Evolutionary conservation across 495 filamentous ascomycete species (phyloP).

Genomic region (Xylaria sp.): DNA sequence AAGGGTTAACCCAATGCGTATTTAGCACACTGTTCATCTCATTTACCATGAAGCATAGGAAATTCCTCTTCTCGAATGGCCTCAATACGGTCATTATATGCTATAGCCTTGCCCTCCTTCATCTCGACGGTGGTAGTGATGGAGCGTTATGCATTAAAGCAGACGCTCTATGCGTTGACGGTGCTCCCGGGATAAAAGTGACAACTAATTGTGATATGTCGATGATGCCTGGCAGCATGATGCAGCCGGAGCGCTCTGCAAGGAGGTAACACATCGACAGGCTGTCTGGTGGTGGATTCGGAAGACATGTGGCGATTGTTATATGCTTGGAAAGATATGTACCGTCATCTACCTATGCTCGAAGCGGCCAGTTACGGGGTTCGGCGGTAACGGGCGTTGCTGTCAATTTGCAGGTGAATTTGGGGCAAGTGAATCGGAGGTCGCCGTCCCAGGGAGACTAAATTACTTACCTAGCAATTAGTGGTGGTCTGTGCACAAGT

Average conservation of each 20-base stretch:
- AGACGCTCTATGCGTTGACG: not conserved
- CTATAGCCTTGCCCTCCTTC: conserved; percentile 35
- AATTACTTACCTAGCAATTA: not conserved
- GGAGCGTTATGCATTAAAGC: conserved; percentile 30
- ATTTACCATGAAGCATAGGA: conserved; percentile 80
- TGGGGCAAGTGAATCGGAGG: conserved; percentile 1
- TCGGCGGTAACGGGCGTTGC: not conserved
- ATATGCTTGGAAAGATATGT: conserved; percentile 16
- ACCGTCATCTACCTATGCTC: not conserved
- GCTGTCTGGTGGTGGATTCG: not conserved
- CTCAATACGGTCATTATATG: conserved; percentile 74
- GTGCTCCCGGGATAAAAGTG: conserved; percentile 24
- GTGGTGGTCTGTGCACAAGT: not conserved
- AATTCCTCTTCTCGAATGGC: conserved; percentile 74
- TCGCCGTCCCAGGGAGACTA: not conserved
- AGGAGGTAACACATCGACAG: conserved; percentile 7
- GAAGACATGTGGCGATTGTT: conserved; percentile 31
- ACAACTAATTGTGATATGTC: not conserved
- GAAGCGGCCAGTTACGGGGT: conserved; percentile 10
- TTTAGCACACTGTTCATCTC: conserved; percentile 24
- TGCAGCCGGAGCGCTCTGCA: not conserved
- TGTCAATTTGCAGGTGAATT: not conserved
- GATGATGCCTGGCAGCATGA: conserved; percentile 19
- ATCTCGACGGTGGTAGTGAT: conserved; percentile 32
- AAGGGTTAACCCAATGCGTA: conserved; percentile 11